Conservation (phyloP, 345 rosid species). For the Camelina hispida region DNA sequence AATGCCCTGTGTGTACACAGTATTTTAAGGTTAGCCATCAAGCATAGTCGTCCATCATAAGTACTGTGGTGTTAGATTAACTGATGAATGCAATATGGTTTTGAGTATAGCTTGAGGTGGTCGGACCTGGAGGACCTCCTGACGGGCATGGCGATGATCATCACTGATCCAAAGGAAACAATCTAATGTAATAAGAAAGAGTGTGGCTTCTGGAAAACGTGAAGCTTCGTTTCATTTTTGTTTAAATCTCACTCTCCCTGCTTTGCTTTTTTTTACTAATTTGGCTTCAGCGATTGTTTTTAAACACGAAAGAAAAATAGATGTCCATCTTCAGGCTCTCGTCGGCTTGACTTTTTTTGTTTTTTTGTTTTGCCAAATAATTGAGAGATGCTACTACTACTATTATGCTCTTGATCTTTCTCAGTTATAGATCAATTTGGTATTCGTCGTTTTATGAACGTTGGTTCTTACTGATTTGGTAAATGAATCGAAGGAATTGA, state of each 20-base stretch:
- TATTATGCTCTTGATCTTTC: background rate
- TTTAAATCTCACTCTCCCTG: background rate
- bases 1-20: constrained; percentile 80
- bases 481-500: too few relatives aligned
- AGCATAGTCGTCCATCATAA: background rate
- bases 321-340: background rate
- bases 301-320: background rate
- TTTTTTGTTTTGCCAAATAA: background rate
- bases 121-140: constrained; percentile 84
- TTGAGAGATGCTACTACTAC: background rate
- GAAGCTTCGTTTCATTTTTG: background rate
- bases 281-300: background rate
- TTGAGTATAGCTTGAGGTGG: constrained; percentile 62
- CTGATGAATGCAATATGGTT: background rate
- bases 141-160: constrained; percentile 64
- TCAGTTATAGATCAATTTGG: too few relatives aligned
- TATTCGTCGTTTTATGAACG: too few relatives aligned
- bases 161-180: constrained; percentile 31
- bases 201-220: constrained; percentile 5
- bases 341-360: too few relatives aligned
- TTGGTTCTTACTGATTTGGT: too few relatives aligned
- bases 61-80: background rate
- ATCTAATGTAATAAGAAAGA: constrained; percentile 14
- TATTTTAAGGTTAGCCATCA: constrained; percentile 62
- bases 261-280: background rate